A percentile compares a stretch with the other conserved stretches of the same genome.
Conservation (phyloP, 78 protist genomes). For the Bodo saltans region DNA sequence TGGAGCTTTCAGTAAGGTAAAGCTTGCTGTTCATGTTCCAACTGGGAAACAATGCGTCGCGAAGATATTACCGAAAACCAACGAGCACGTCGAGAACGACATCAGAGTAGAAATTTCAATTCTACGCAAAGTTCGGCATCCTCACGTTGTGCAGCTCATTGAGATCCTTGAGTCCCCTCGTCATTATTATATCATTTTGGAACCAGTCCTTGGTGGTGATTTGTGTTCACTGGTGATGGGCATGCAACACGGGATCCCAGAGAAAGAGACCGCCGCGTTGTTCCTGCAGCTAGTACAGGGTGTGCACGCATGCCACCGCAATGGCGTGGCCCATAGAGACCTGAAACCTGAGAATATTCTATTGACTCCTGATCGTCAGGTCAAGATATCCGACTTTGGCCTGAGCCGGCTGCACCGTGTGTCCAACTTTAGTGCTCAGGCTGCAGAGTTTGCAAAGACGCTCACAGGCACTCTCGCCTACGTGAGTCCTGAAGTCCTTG, state of each 20-base stretch:
- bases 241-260: slow-evolving; percentile 4
- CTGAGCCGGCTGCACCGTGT: slow-evolving; percentile 36
- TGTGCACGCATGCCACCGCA: slow-evolving; percentile 34
- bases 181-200: slow-evolving; percentile 30
- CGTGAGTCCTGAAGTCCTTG: slow-evolving; percentile 44
- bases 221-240: slow-evolving; percentile 31
- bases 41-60: slow-evolving; percentile 9
- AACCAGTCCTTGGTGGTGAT: slow-evolving; percentile 37
- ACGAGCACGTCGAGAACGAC: neutral
- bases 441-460: neutral
- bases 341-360: slow-evolving; percentile 61
- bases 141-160: slow-evolving; percentile 1
- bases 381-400: slow-evolving; percentile 63
- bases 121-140: slow-evolving; percentile 9
- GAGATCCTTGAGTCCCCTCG: slow-evolving; percentile 16
- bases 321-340: slow-evolving; percentile 44
- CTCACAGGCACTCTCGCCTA: slow-evolving; percentile 28
- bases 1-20: neutral
- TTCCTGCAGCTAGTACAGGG: slow-evolving; percentile 24
- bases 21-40: neutral
- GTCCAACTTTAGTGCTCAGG: neutral
- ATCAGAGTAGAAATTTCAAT: slow-evolving; percentile 5
- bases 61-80: neutral
- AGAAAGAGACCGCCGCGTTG: neutral
- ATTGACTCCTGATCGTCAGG: slow-evolving; percentile 9